Percentiles rank a stretch among this genome's conserved stretches.
phyloP scores from a whole-genome alignment of 2,329 filamentous ascomycete species.

The Xylariales sp. region DNA sequence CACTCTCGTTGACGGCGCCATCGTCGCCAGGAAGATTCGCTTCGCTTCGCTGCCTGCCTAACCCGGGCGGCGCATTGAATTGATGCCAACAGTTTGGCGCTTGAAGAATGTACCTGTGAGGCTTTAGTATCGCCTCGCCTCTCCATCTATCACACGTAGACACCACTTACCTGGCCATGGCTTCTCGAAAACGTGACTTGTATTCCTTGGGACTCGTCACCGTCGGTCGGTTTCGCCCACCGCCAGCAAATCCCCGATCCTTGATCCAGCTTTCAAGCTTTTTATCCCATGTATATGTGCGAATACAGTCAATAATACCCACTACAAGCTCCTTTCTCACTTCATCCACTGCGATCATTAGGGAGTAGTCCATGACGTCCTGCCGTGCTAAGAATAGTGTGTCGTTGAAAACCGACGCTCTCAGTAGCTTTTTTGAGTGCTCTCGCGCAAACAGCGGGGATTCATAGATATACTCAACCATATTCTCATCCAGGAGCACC shows the following conservation, averaged over 20 bases:
- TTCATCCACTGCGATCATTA: constrained; percentile 98
- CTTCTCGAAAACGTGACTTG: constrained; percentile 93
- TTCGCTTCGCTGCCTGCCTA: constrained; percentile 44
- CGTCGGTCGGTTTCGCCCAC: constrained; percentile 85
- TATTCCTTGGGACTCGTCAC: constrained; percentile 98
- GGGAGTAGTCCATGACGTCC: constrained; percentile 98
- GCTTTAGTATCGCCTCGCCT: constrained; percentile 35
- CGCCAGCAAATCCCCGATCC: constrained; percentile 84
- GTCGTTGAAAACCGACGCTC: constrained; percentile 95
- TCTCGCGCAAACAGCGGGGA: constrained; percentile 94
- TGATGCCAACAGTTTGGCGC: constrained; percentile 82
- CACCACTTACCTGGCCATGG: constrained; percentile 82
- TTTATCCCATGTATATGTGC: constrained; percentile 99
- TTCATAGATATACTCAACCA: constrained; percentile 99
- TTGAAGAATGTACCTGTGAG: constrained; percentile 73
- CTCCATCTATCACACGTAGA: background rate
- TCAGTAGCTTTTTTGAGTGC: constrained; percentile 92
- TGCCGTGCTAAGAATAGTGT: constrained; percentile 94
- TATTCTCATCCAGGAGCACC: constrained; percentile 96
- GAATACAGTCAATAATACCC: constrained; percentile 97
- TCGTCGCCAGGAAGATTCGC: constrained; percentile 41
- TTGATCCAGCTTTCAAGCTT: constrained; percentile 99
- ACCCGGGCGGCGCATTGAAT: constrained; percentile 58
- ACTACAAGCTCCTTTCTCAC: constrained; percentile 90
- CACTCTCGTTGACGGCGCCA: constrained; percentile 23